Evolutionary conservation across 2,329 filamentous ascomycete genomes (phyloP).

Genomic region (Aspergillus candidus): DNA sequence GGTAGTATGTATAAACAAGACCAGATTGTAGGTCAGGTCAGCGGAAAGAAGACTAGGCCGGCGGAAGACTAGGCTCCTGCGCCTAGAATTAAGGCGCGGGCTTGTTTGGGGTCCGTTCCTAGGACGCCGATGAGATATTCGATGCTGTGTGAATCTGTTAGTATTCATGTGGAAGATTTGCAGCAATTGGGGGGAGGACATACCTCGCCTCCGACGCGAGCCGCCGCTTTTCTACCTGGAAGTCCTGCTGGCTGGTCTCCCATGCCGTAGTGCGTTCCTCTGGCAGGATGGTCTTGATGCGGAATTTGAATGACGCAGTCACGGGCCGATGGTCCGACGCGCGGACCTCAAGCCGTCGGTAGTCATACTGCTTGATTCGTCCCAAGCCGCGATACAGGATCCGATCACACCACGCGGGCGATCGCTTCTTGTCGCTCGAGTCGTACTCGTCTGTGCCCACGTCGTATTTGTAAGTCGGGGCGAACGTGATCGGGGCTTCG

Average conservation of each 20-base stretch:
- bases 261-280: conserved; percentile 60
- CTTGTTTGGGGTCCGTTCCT: conserved; percentile 51
- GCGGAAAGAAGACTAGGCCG: neutral
- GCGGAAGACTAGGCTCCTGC: conserved; percentile 11
- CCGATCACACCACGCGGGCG: conserved; percentile 94
- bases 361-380: conserved; percentile 80
- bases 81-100: conserved; percentile 40
- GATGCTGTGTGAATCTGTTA: conserved; percentile 41
- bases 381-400: conserved; percentile 78
- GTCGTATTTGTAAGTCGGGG: conserved; percentile 98
- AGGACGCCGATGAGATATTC: conserved; percentile 61
- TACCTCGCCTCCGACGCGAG: conserved; percentile 72
- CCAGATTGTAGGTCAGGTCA: neutral
- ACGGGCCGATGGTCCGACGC: conserved; percentile 93
- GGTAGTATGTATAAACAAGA: conserved; percentile 3
- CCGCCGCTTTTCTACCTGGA: conserved; percentile 64
- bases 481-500: conserved; percentile 86
- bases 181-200: conserved; percentile 16
- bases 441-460: conserved; percentile 93
- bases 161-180: conserved; percentile 1
- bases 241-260: conserved; percentile 68
- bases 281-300: conserved; percentile 73
- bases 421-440: conserved; percentile 85
- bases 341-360: conserved; percentile 79
- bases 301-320: conserved; percentile 73